These are phyloP conservation scores for Irpex sp. DNA, from an alignment of 1,284 basidiomycete genomes.

Conservation along the genomic window DNA sequence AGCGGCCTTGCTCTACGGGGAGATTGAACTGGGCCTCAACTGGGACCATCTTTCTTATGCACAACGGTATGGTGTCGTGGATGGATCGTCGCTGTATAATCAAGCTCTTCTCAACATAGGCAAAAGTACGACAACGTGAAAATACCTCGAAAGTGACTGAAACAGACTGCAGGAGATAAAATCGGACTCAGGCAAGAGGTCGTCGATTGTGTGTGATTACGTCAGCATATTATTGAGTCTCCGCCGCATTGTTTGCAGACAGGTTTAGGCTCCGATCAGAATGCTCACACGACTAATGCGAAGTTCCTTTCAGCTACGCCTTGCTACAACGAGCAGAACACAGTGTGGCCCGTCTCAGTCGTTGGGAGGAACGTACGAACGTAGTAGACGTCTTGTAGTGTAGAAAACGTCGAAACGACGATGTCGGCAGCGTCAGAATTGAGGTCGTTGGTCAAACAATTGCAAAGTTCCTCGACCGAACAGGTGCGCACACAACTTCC, in stretches of 20 bases:
- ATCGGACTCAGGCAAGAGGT: not conserved
- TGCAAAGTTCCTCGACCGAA: conserved; percentile 58
- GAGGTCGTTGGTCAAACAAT: conserved; percentile 76
- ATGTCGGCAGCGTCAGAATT: conserved; percentile 50
- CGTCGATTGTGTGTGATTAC: not conserved
- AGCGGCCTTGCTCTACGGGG: no score
- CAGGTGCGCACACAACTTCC: conserved; percentile 50
- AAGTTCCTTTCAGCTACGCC: not conserved
- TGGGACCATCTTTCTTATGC: no score
- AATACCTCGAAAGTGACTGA: no score
- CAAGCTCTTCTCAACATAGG: no score
- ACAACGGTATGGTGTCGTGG: no score
- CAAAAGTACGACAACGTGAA: no score
- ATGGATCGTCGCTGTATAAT: no score
- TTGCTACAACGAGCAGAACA: not conserved
- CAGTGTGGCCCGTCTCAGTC: not conserved
- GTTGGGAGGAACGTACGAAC: not conserved
- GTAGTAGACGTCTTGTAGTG: not conserved
- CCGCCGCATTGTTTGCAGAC: not conserved
- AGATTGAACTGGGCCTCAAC: no score
- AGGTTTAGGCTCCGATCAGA: not conserved
- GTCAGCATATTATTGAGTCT: not conserved
- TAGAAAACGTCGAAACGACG: conserved; percentile 2
- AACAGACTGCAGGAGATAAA: not conserved
- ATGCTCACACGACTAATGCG: not conserved